Base-by-base conservation (phyloP, 2,329 filamentous ascomycete genomes). In the Colletotrichum lini region DNA sequence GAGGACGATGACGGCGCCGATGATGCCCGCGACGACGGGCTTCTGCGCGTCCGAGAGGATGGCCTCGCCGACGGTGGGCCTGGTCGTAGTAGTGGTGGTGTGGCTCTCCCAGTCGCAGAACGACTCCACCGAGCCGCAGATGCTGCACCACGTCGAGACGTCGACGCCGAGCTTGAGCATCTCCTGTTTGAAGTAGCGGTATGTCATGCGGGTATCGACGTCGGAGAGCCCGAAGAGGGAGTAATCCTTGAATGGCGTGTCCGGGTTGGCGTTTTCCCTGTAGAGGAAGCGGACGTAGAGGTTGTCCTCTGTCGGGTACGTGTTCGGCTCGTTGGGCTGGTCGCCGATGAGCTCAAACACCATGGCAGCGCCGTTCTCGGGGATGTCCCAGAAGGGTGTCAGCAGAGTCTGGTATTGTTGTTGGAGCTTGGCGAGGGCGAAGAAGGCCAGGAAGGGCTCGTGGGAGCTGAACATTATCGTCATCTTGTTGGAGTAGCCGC, bases 301-400 rank as follows among this genome's bases (percentile, higher is more conserved):
- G 23, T 86, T 81, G 12, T 81, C 76, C 0, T 74, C 67, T 2
- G 73, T 57, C 0, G 84, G 83, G 63, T 78, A 80, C 0, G 54
- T 35, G 2, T 77, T 69, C 70, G 70, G 30, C 35, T 74, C 73
- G 50, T 74, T 63, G 63, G 70, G 53, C 69, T 79, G 68, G 18
- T 79, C 73, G 13, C 80, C 79, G 44, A 84, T 79, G 21, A 91
- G 79, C 82, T 98, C 95, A 78, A 96, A 95, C 0, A 89, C 84
- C 87, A 97, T 92, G 50, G 89, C 88, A 1, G 91, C 91, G 0
- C 94, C 94, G 47, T 94, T 94, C 74, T 91, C 87, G 0, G 93
- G 91, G 16, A 90, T 70, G 2, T 70, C 73, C 4, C 77, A 77
- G 63, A 82, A 80, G 74, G 73, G 78, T 42, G 70, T 77, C 56